Evolutionary conservation across 2,329 filamentous ascomycete species (phyloP).

Genomic region (Lachnellula hyalina): DNA sequence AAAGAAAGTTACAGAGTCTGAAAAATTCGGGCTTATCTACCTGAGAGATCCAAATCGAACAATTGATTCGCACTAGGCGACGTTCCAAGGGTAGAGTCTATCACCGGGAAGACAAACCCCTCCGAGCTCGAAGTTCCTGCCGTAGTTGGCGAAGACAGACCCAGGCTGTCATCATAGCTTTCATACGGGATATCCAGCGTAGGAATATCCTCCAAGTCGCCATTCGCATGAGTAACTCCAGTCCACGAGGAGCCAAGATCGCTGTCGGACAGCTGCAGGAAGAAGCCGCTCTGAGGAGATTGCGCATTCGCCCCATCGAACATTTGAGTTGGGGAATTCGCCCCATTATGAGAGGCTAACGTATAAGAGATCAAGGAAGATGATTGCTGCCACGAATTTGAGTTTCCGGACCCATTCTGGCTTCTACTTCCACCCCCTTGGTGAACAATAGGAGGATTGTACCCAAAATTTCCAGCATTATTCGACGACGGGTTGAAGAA

Average conservation of each 20-base stretch:
- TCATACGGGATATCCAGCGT: conserved; percentile 21
- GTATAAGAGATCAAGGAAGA: conserved; percentile 16
- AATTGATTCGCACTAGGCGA: conserved; percentile 9
- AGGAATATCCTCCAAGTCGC: conserved; percentile 5
- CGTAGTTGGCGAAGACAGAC: conserved; percentile 16
- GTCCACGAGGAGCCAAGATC: conserved; percentile 19
- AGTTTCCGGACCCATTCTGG: conserved; percentile 6
- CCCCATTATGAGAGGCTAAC: conserved; percentile 10
- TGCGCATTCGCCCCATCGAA: conserved; percentile 12
- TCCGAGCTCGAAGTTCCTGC: conserved; percentile 21
- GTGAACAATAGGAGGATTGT: conserved; percentile 12
- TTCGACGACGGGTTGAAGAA: neutral
- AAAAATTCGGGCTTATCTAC: conserved; percentile 11
- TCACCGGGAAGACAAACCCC: conserved; percentile 18
- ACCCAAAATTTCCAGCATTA: neutral
- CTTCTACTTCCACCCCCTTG: conserved; percentile 2
- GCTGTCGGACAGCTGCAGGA: conserved; percentile 13
- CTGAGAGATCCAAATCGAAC: conserved; percentile 17
- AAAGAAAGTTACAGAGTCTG: neutral
- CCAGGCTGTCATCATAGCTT: conserved; percentile 23
- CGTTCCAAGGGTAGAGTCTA: conserved; percentile 10
- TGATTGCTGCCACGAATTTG: conserved; percentile 8
- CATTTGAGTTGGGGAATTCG: conserved; percentile 13
- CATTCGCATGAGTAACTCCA: conserved; percentile 1
- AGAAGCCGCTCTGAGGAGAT: conserved; percentile 12